Conservation (phyloP, 352 stramenopile species). For the Globisporangium uncinulatum region DNA sequence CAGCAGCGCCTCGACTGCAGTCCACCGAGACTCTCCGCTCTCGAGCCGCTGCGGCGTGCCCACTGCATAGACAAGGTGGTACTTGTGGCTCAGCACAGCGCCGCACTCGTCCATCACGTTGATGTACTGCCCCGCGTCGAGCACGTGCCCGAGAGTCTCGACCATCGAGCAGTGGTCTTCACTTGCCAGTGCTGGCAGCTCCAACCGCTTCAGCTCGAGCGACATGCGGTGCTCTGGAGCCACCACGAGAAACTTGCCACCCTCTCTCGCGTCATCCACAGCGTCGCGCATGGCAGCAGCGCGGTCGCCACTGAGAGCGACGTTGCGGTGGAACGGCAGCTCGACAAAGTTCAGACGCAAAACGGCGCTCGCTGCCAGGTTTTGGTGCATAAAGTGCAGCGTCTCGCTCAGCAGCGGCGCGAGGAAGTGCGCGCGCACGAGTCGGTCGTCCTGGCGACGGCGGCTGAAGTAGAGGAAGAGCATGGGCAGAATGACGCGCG, state of each 20-base stretch:
- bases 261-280: slow-evolving; percentile 27
- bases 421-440: slow-evolving; percentile 64
- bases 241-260: slow-evolving; percentile 59
- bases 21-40: slow-evolving; percentile 42
- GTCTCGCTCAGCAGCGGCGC: slow-evolving; percentile 55
- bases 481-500: slow-evolving; percentile 85
- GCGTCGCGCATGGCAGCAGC: slow-evolving; percentile 28
- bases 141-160: slow-evolving; percentile 26
- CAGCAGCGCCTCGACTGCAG: slow-evolving; percentile 42
- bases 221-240: slow-evolving; percentile 86
- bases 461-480: slow-evolving; percentile 67
- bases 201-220: slow-evolving; percentile 74
- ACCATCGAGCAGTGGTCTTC: slow-evolving; percentile 9
- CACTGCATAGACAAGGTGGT: slow-evolving; percentile 86
- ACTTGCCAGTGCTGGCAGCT: slow-evolving; percentile 23
- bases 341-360: slow-evolving; percentile 37
- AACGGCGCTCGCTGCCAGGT: slow-evolving; percentile 37
- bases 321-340: slow-evolving; percentile 64
- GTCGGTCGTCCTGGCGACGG: slow-evolving; percentile 3
- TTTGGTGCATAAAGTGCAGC: slow-evolving; percentile 52
- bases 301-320: slow-evolving; percentile 22
- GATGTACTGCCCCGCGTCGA: slow-evolving; percentile 43
- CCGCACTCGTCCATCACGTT: slow-evolving; percentile 89
- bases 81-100: slow-evolving; percentile 80
- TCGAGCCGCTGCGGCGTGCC: slow-evolving; percentile 40